Evolutionary conservation across 441 rosid species (phyloP), one percentile per base, ranked within the genome.

Genomic region (Kokia cookei): DNA sequence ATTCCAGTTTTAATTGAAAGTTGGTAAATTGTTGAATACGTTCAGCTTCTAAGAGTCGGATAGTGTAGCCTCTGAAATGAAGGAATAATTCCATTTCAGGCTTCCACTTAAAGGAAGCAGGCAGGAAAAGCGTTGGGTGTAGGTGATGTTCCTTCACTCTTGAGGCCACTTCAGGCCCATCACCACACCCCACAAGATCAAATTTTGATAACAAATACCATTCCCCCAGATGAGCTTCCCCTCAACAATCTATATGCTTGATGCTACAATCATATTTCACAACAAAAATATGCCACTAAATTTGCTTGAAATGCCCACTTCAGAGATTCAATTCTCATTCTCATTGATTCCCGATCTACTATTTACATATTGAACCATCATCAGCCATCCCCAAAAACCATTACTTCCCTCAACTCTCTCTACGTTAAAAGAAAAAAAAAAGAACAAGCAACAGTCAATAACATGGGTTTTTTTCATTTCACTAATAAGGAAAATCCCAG

Each of bases 301-400:
- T 63, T 63, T 50, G 53, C 6, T 50, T 50, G 54, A 0, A 19
- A 19, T 19, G 22, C 22, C 22, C 22, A 19, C 22, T 19, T 19
- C 22, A 19, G 15, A 50, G 14, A 12, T 37, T 37, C 11, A 63
- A 37, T 40, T 3, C n/a, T 61, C 65, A 60, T 27, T 60, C 14
- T 35, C 64, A 74, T 73, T 65, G 58, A 37, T 74, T 53, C 77
- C 45, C 3, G 43, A 65, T 42, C 59, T 74, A 51, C 37, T 43
- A 53, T 65, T 43, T 74, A 74, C 77, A 73, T 24, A n/a, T 47
- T 48, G 11, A 40, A 24, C 17, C 35, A 55, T 9, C 22, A 71
- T 55, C 9, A 40, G 12, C 17, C 22, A 54, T 9, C 43, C 26
- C 24, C 67, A 26, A 61, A 62, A 50, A 62, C 7, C 75, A n/a